phyloP scores from a whole-genome alignment of 768 basidiomycete species.

The Galerina marginata region DNA sequence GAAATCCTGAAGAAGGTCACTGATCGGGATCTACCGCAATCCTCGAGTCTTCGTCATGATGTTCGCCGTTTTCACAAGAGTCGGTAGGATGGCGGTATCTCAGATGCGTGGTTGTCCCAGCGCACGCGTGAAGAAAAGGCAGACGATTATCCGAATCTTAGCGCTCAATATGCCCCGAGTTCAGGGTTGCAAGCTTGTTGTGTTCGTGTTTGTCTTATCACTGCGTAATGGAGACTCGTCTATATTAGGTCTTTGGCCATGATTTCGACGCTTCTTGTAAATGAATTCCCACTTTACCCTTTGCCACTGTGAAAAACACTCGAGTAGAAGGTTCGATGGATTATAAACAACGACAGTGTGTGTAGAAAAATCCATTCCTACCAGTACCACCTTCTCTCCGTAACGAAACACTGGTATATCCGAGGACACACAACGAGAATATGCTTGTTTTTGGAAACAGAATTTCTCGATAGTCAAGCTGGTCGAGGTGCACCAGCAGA shows the following conservation, averaged over 20 bases:
- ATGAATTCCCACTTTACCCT: constrained; percentile 17
- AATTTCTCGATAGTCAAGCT: constrained; percentile 9
- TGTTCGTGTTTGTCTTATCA: constrained; percentile 21
- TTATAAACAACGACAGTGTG: constrained; percentile 6
- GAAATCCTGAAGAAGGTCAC: constrained; percentile 20
- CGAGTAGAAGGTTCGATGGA: constrained; percentile 9
- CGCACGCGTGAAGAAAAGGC: background rate
- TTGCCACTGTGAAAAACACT: constrained; percentile 17
- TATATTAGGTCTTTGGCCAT: constrained; percentile 11
- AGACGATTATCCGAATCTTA: constrained; percentile 19
- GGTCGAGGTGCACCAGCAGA: too few relatives aligned
- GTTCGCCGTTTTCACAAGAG: constrained; percentile 3
- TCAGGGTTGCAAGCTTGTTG: constrained; percentile 23
- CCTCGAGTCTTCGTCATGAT: constrained; percentile 5
- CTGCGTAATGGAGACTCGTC: constrained; percentile 9
- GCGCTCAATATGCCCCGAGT: constrained; percentile 19
- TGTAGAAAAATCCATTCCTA: constrained; percentile 18
- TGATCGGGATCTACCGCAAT: constrained; percentile 32
- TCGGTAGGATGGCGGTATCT: background rate
- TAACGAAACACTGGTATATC: background rate
- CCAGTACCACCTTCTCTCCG: constrained; percentile 10
- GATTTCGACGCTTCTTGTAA: constrained; percentile 1
- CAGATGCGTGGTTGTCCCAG: background rate
- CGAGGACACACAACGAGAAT: constrained; percentile 12
- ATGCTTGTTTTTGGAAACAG: constrained; percentile 13